Base-by-base conservation (phyloP, 2,329 filamentous ascomycete genomes). In the Dichotomopilus funicola region DNA sequence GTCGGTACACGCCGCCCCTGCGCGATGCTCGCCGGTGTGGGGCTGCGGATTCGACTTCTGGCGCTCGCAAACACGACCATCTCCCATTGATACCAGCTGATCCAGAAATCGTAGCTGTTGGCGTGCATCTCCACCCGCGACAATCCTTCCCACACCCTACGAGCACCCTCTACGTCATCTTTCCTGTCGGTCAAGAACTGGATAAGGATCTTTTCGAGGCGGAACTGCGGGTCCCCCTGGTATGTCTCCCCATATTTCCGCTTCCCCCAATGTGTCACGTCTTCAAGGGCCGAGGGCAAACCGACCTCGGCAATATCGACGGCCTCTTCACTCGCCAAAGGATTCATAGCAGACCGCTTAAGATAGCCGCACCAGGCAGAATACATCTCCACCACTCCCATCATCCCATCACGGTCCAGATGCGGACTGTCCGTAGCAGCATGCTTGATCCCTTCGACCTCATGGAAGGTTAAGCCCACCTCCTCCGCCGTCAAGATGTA, bases 341-440 rank as follows among this genome's bases (percentile, higher is more conserved):
- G 78, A 54, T 84, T 78, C 74, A 95, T 91, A 13, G 92, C 90
- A 49, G 86, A 86, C 31, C 94, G 87, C 62, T 92, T 90, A 19
- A 99, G 78, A 64, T 92, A 97, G 49, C 90, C 91, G 67, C 92
- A 96, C 94, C 94, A 99, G 0, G 91, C 87, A 52, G 89, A 85
- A 66, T 96, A 91, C 66, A 97, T 89, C 64, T 95, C 90, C 57
- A 97, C 81, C 36, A 96, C 84, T 62, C 91, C 88, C 49, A 90
- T 84, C 78, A 96, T 87, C 31, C 91, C 91, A 59, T 90, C 85
- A 60, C 88, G 85, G 68, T 95, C 91, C 5, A 97, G 78, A 43
- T 95, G 78, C 7, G 90, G 86, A 31, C 89, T 90, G 66, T 86
- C 89, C 0, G 91, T 97, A 6, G 94, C 94, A 44, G 86, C 85